Conservation (phyloP, 108 stramenopile genomes). For the Aurantiochytrium sp. region DNA sequence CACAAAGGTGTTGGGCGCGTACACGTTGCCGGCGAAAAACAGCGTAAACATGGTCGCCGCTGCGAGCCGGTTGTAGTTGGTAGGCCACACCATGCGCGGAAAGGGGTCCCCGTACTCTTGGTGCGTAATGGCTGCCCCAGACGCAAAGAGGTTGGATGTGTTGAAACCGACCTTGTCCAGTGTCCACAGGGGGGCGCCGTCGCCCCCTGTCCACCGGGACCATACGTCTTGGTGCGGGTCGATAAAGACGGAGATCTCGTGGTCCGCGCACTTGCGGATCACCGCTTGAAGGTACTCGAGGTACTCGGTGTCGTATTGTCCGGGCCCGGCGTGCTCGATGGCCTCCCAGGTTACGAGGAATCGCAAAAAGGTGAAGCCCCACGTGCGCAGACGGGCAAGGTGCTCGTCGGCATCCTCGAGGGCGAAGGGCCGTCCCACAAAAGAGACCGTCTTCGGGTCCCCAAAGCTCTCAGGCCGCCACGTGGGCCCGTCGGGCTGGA, state of each 20-base stretch:
- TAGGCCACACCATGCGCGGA: slow-evolving; percentile 54
- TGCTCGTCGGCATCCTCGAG: slow-evolving; percentile 43
- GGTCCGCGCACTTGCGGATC: slow-evolving; percentile 32
- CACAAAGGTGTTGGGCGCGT: slow-evolving; percentile 45
- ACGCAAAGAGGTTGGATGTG: slow-evolving; percentile 32
- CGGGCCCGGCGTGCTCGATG: slow-evolving; percentile 50
- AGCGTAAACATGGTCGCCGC: slow-evolving; percentile 55
- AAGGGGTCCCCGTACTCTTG: not conserved
- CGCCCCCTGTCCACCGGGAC: slow-evolving; percentile 55
- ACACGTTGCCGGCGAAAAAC: slow-evolving; percentile 53
- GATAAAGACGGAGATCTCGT: slow-evolving; percentile 41
- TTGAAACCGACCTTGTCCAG: slow-evolving; percentile 47
- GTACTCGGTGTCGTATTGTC: slow-evolving; percentile 44
- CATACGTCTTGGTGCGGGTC: slow-evolving; percentile 58
- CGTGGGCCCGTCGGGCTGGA: not conserved
- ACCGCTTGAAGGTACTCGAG: slow-evolving; percentile 38
- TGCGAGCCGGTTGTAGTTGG: slow-evolving; percentile 52
- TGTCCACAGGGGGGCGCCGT: slow-evolving; percentile 52
- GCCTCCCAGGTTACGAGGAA: slow-evolving; percentile 53
- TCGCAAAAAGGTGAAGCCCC: slow-evolving; percentile 38
- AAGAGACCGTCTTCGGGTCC: slow-evolving; percentile 32
- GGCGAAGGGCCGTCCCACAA: slow-evolving; percentile 50
- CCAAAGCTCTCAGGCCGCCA: not conserved
- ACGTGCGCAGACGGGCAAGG: slow-evolving; percentile 36
- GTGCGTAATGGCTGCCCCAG: slow-evolving; percentile 35